These are phyloP conservation scores for Exserohilum turcica DNA, from an alignment of 2,329 filamentous ascomycete genomes.

Conservation along the genomic window DNA sequence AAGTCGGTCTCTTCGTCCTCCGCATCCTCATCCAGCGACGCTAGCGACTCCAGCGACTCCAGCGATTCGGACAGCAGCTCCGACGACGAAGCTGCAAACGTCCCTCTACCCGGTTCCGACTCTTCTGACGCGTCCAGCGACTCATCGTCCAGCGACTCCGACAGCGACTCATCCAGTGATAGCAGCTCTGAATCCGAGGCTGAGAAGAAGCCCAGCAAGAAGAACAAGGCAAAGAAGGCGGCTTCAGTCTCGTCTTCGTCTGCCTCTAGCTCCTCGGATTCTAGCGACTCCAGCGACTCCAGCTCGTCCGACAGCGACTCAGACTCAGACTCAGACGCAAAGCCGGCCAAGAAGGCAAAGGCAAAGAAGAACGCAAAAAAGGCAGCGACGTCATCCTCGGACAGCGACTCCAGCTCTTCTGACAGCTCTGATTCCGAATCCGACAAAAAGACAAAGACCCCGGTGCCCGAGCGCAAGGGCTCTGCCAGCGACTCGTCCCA, in stretches of 20 bases:
- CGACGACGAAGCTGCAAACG: constrained; percentile 31
- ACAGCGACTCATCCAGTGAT: constrained; percentile 33
- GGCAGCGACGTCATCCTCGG: constrained; percentile 23
- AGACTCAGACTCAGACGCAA: constrained; percentile 31
- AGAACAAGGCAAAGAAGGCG: constrained; percentile 33
- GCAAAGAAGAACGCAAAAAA: constrained; percentile 25
- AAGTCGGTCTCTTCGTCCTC: constrained; percentile 13
- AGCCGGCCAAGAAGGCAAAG: constrained; percentile 19
- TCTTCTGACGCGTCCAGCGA: constrained; percentile 34
- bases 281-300: constrained; percentile 26
- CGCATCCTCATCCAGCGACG: constrained; percentile 15
- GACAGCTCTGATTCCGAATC: constrained; percentile 29
- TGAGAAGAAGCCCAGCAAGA: constrained; percentile 25
- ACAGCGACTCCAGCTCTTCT: constrained; percentile 32
- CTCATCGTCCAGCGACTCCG: constrained; percentile 20
- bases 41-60: constrained; percentile 22
- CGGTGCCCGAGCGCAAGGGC: constrained; percentile 24
- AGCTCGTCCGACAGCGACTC: constrained; percentile 35
- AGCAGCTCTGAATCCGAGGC: constrained; percentile 35
- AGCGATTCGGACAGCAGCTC: constrained; percentile 20
- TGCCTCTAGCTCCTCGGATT: constrained; percentile 34
- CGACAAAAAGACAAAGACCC: neutral
- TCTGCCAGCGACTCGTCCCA: constrained; percentile 56
- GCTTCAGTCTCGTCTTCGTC: constrained; percentile 37
- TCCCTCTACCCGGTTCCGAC: constrained; percentile 35